Base-by-base conservation (phyloP, 1,284 basidiomycete genomes). In the Xanthoconium separans region DNA sequence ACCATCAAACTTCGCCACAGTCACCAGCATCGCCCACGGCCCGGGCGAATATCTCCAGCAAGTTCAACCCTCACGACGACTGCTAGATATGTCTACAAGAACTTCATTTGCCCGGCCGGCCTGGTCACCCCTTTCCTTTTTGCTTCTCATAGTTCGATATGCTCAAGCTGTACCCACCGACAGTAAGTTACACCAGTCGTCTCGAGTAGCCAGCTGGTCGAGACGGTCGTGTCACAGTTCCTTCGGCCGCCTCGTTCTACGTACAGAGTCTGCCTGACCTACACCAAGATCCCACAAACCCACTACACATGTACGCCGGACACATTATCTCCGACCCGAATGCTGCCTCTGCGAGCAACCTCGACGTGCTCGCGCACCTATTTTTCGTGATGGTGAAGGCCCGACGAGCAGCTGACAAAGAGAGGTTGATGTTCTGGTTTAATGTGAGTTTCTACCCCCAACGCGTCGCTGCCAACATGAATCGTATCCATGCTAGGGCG, bases 351-450 rank as follows among this genome's bases (percentile, higher is more conserved):
- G 74, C 78, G 31, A 71, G 78, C 6, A 63, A 72, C 15, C 83
- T 77, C 24, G 81, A 85, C 56, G 77, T 90, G 45, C 85, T 85
- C 31, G 79, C 92, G 0, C 91, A 95, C 68, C 71, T 95, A 16
- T 95, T 89, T 76, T 99, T 99, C 70, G 84, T 97, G 56, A 81
- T 98, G 73, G 79, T 94, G 34, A 92, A 95, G 71, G 94, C 95
- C 30, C 81, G 95, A 45, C 82, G 93, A 58, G 80, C 80, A 10
- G 93, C 95, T 12, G 94, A 96, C 64, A 92, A 83, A 70, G 88
- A 95, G 66, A 80, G 95, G 31, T 75, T 98, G 13, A 82, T 98
- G 65, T 92, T 98, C 66, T 99, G 96, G 96, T 93, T 98, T 70
- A 98, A 98, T 72, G 92, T 91, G 65, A 66, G 87, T 73, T 39